A percentile compares a stretch with the other conserved stretches of the same genome.
Evolutionary conservation across 495 filamentous ascomycete species (phyloP).

Genomic region (Xylona heveae): DNA sequence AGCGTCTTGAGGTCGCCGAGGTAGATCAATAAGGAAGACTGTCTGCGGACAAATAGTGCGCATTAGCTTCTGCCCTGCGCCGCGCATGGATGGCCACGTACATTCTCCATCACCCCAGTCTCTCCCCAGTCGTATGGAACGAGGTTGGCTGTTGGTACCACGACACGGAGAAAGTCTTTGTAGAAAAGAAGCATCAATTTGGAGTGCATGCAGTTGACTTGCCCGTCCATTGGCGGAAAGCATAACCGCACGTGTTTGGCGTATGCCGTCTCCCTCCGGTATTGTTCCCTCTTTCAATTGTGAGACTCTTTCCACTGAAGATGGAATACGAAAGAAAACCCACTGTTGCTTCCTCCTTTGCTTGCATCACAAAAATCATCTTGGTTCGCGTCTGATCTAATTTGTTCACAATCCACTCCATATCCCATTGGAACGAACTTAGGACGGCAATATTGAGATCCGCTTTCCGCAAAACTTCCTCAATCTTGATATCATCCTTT

Average conservation of each 20-base stretch:
- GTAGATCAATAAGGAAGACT: constrained; percentile 72
- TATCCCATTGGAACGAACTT: constrained; percentile 74
- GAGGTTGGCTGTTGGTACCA: constrained; percentile 62
- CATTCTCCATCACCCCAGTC: constrained; percentile 57
- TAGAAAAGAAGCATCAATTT: constrained; percentile 74
- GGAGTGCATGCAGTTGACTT: constrained; percentile 61
- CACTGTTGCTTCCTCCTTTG: constrained; percentile 23
- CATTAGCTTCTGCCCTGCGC: background rate
- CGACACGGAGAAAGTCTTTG: constrained; percentile 43
- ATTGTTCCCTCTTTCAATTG: too few species aligned
- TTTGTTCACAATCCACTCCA: constrained; percentile 47
- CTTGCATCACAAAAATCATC: constrained; percentile 48
- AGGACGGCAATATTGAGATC: constrained; percentile 57
- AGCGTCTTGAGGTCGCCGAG: constrained; percentile 22
- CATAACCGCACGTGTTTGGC: constrained; percentile 44
- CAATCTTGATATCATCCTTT: constrained; percentile 62
- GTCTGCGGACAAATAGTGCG: constrained; percentile 19
- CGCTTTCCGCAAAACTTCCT: constrained; percentile 61
- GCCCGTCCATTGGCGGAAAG: constrained; percentile 55
- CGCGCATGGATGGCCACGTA: constrained; percentile 9
- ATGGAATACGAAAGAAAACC: constrained; percentile 2
- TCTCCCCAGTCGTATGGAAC: constrained; percentile 77
- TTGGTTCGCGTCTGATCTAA: constrained; percentile 28
- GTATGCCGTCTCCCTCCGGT: constrained; percentile 20
- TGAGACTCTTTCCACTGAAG: constrained; percentile 8